Evolutionary conservation across 139 green algal species (phyloP).

Genomic region (Raphidocelis subcapitata): DNA sequence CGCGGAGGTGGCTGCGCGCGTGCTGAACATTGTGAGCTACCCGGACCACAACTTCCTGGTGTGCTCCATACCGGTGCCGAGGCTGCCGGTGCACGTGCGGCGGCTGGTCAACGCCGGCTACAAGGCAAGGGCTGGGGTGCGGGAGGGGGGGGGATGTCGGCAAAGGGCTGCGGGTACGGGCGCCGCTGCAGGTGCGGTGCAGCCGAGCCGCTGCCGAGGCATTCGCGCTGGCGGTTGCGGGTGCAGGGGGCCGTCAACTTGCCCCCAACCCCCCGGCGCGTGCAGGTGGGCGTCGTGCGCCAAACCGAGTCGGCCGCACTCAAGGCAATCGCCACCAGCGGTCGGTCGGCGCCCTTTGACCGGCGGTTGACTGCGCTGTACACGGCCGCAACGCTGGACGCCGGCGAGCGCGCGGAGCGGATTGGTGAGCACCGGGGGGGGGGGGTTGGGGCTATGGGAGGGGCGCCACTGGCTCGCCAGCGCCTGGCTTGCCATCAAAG

Average conservation of each 20-base stretch:
- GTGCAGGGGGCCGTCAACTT: not conserved
- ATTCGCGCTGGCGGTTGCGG: not conserved
- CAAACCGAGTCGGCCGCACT: conserved; percentile 85
- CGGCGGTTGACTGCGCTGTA: conserved; percentile 80
- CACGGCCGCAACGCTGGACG: conserved; percentile 87
- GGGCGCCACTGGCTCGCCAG: no score
- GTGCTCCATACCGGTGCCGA: conserved; percentile 71
- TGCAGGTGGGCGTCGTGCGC: conserved; percentile 75
- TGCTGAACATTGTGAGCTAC: conserved; percentile 63
- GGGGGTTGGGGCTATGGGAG: not conserved
- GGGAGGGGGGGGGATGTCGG: no score
- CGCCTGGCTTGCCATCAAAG: no score
- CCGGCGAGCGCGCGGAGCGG: conserved; percentile 41
- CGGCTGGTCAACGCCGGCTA: conserved; percentile 79
- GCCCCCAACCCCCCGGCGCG: not conserved
- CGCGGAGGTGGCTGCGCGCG: conserved; percentile 51
- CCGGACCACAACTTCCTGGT: conserved; percentile 81
- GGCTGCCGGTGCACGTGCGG: conserved; percentile 83
- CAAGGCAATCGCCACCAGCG: conserved; percentile 70
- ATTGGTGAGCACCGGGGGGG: conserved; percentile 30
- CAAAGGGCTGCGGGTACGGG: conserved; percentile 18
- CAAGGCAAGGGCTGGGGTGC: no score
- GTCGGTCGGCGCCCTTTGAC: conserved; percentile 66
- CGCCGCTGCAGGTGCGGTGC: conserved; percentile 1
- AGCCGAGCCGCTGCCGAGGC: not conserved